phyloP scores from a whole-genome alignment of 352 stramenopile genomes.

The Paralagenidium karlingii region DNA sequence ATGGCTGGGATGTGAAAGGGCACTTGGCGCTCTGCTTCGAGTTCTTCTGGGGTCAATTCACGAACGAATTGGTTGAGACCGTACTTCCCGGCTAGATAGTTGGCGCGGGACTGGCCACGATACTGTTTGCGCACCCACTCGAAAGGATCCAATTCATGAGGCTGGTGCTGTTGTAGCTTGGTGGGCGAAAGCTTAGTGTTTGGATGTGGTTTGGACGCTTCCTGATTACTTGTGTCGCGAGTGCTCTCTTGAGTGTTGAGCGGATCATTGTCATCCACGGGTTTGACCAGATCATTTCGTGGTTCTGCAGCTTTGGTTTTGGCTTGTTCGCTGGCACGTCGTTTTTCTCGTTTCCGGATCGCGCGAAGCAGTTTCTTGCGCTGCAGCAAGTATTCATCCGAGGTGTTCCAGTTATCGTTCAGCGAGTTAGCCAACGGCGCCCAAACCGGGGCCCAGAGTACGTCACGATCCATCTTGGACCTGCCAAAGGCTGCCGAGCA shows the following conservation, averaged over 20 bases:
- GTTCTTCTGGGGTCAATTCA: constrained; percentile 3
- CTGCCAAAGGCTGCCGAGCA: constrained; percentile 28
- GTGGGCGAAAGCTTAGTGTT: too few relatives aligned
- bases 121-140: constrained; percentile 36
- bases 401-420: constrained; percentile 37
- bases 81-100: constrained; percentile 27
- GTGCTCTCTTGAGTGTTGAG: neutral
- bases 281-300: too few relatives aligned
- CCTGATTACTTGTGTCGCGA: neutral
- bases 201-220: neutral
- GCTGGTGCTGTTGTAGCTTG: too few relatives aligned
- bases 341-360: constrained; percentile 1
- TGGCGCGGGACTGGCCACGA: constrained; percentile 36
- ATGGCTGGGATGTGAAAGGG: too few relatives aligned
- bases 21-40: too few relatives aligned
- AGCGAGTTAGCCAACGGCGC: constrained; percentile 18
- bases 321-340: neutral
- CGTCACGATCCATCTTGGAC: constrained; percentile 18
- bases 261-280: constrained; percentile 15
- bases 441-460: constrained; percentile 33
- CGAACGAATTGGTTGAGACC: constrained; percentile 24
- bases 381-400: constrained; percentile 36
- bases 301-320: neutral
- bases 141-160: too few relatives aligned
- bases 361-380: constrained; percentile 21